Base-by-base conservation (phyloP, 805 yeast species). In the Candida broadrunensis region DNA sequence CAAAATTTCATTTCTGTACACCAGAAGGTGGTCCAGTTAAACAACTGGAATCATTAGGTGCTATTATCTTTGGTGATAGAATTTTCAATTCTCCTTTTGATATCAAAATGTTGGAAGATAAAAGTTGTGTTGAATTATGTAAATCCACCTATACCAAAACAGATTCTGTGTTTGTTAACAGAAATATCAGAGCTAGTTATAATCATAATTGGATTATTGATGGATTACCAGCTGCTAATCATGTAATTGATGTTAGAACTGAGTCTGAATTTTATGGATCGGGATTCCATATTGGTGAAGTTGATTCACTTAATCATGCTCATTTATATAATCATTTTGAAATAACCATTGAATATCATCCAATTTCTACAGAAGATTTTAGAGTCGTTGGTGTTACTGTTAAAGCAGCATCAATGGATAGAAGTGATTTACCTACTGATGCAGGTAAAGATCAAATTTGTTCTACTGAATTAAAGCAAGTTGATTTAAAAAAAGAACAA, bases 51-150 rank as follows among this genome's bases (percentile, higher is more conserved):
- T 83, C 95, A 9, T 73, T 93, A 39, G 99, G 99, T 7, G 83
- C 97, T 2, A 84, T 93, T 49, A 76, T 93, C 43, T 89, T 93
- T 60, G 99, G 99, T 48, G 99, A 93, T 65, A 76, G 99, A 59
- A 89, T 93, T 48, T 89, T 86, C 72, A 83, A 87, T 55, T 89
- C 98, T 8, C 97, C 98, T 5, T 88, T 87, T 55, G 78, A 83
- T 38, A 67, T 93, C 46, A 72, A 78, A 27, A 86, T 93, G 95
- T 72, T 85, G 48, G 75, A 85, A 58, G 78, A 86, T 47, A 75
- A 75, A 54, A 60, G 73, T 4, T 93, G 99, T 70, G 71, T 71
- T 39, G 50, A 59, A n/a, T 67, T 90, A 39, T 93, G 99, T 66
- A 52, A 73, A 1, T 42, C 75, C 2, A 52, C 73, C 2, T 88